Percentiles rank a stretch among this genome's conserved stretches.
Evolutionary conservation across 768 basidiomycete species (phyloP).

Genomic region (Boletus rufocinnamomeus): DNA sequence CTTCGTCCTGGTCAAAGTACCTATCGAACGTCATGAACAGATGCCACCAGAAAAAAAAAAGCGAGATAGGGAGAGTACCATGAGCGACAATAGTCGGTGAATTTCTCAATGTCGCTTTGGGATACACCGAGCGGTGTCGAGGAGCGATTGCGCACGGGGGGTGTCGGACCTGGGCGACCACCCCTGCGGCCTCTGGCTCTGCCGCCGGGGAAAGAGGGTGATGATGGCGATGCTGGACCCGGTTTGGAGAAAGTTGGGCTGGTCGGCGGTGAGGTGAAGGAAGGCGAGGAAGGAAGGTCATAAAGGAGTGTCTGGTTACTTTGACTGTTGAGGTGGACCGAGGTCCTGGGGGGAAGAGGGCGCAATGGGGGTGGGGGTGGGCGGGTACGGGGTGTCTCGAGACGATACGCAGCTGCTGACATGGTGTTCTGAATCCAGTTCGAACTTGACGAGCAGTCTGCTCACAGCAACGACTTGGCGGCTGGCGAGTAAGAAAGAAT

Average conservation of each 20-base stretch:
- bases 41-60: not conserved
- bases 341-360: slow-evolving; percentile 47
- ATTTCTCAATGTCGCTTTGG: slow-evolving; percentile 72
- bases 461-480: slow-evolving; percentile 6
- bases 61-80: slow-evolving; percentile 51
- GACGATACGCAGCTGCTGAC: slow-evolving; percentile 63
- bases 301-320: slow-evolving; percentile 71
- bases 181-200: slow-evolving; percentile 52
- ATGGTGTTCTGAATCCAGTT: slow-evolving; percentile 45
- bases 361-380: slow-evolving; percentile 60
- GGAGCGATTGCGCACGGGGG: slow-evolving; percentile 61
- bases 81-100: slow-evolving; percentile 73
- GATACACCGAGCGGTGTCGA: slow-evolving; percentile 67
- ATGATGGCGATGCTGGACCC: slow-evolving; percentile 53
- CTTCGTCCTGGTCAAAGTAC: slow-evolving; percentile 84
- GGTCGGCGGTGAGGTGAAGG: slow-evolving; percentile 55
- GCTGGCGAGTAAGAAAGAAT: slow-evolving; percentile 17
- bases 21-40: slow-evolving; percentile 39
- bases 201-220: slow-evolving; percentile 52
- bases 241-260: slow-evolving; percentile 46
- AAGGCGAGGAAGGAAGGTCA: slow-evolving; percentile 64
- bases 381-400: slow-evolving; percentile 64
- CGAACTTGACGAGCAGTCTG: slow-evolving; percentile 25
- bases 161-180: slow-evolving; percentile 51
- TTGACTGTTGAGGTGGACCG: slow-evolving; percentile 43